These are phyloP conservation scores for Coniochaeta prunicola DNA, from an alignment of 2,329 filamentous ascomycete species.

Conservation along the genomic window DNA sequence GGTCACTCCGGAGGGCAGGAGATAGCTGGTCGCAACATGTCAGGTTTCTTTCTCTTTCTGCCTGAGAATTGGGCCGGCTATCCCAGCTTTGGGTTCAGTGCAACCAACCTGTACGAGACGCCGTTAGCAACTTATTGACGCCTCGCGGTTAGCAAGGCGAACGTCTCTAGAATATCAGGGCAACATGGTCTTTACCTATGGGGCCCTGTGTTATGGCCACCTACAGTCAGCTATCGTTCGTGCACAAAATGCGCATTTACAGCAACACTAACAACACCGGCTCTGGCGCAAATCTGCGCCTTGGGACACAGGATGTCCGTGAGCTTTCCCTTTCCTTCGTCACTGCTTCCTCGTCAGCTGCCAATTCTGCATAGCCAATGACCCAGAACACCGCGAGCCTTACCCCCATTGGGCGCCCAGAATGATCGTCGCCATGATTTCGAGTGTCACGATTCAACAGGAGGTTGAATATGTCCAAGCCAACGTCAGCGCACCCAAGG, in stretches of 20 bases:
- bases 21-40: constrained; percentile 35
- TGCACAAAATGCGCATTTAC: not conserved
- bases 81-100: not conserved
- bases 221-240: constrained; percentile 14
- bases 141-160: constrained; percentile 9
- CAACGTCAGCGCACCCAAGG: not conserved
- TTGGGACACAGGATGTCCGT: constrained; percentile 47
- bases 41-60: not conserved
- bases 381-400: constrained; percentile 16
- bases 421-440: constrained; percentile 44
- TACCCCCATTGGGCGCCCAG: constrained; percentile 54
- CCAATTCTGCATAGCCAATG: not conserved
- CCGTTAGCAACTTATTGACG: constrained; percentile 22
- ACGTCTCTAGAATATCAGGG: not conserved
- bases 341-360: constrained; percentile 9
- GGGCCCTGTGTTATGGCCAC: constrained; percentile 56
- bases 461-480: not conserved
- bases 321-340: constrained; percentile 39
- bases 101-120: constrained; percentile 19
- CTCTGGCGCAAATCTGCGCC: constrained; percentile 48
- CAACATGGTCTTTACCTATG: constrained; percentile 19
- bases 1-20: constrained; percentile 63
- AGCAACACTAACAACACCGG: constrained; percentile 26
- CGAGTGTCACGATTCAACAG: not conserved
- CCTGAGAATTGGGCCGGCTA: not conserved